Evolutionary conservation across 1,284 basidiomycete genomes (phyloP).

Genomic region (Albatrellus sp.): DNA sequence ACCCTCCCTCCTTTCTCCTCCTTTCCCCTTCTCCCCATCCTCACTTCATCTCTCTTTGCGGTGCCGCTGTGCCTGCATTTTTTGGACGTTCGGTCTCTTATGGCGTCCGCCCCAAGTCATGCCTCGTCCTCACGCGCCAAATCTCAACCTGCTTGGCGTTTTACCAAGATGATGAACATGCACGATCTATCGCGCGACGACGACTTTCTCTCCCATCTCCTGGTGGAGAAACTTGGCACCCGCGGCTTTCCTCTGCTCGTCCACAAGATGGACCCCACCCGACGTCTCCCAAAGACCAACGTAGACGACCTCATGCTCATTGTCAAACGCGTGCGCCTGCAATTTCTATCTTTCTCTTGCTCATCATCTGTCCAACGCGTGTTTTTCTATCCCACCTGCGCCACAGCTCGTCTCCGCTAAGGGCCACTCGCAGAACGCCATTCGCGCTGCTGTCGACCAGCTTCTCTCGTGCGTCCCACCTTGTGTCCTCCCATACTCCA

Average conservation of each 20-base stretch:
- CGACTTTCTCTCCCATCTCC: constrained; percentile 74
- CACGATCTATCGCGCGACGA: constrained; percentile 76
- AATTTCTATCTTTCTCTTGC: constrained; percentile 9
- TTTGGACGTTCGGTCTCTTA: background rate
- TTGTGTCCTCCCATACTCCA: constrained; percentile 8
- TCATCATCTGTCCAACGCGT: background rate
- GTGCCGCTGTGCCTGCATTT: background rate
- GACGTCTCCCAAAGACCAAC: constrained; percentile 61
- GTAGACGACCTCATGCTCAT: constrained; percentile 51
- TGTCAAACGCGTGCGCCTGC: constrained; percentile 59
- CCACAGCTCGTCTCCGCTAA: constrained; percentile 46
- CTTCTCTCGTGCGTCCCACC: constrained; percentile 49
- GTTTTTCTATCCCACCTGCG: constrained; percentile 7
- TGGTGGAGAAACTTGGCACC: constrained; percentile 75
- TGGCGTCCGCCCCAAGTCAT: constrained; percentile 3
- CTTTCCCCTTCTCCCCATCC: background rate
- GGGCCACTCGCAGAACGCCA: constrained; percentile 36
- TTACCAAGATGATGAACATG: constrained; percentile 79
- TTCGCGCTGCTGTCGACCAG: constrained; percentile 59
- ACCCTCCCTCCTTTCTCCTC: background rate
- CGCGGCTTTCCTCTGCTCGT: constrained; percentile 63
- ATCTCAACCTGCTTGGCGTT: constrained; percentile 42
- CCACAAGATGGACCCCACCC: constrained; percentile 73
- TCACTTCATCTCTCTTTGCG: background rate
- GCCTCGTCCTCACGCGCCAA: background rate